These are phyloP conservation scores for Polygonum aviculare DNA, from an alignment of 148 eudicot genomes.

Conservation along the genomic window DNA sequence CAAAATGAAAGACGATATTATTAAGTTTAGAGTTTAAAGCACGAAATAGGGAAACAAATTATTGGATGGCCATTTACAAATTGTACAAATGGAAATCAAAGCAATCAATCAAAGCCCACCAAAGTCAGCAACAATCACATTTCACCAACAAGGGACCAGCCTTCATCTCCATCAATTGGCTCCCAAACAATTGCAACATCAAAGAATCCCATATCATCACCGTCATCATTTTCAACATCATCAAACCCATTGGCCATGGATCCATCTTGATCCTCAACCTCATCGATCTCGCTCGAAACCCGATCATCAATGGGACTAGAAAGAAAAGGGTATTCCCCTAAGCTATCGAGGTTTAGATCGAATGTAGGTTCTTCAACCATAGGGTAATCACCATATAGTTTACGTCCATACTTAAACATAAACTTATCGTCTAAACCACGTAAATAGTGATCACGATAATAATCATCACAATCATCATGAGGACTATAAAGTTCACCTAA, in stretches of 20 bases:
- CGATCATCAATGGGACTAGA: not conserved
- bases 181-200: constrained; percentile 30
- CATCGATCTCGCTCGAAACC: not conserved
- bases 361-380: no score
- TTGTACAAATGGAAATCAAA: not conserved
- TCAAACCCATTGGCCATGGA: constrained; percentile 8
- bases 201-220: constrained; percentile 29
- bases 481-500: constrained; percentile 26
- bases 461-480: not conserved
- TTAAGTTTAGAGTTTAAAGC: not conserved
- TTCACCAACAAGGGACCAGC: constrained; percentile 47
- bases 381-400: no score
- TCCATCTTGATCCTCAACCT: constrained; percentile 2
- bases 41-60: not conserved
- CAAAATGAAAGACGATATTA: no score
- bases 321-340: not conserved
- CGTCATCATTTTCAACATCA: constrained; percentile 18
- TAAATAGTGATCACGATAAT: constrained; percentile 8
- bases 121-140: constrained; percentile 12
- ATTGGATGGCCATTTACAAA: constrained; percentile 3
- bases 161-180: constrained; percentile 33
- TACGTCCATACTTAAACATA: no score
- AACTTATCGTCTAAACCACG: not conserved
- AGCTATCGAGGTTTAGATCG: not conserved
- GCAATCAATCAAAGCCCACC: not conserved